Evolutionary conservation across 176 grass and related monocot species (phyloP), one percentile per base, ranked within the genome.

Genomic region (Phragmites australis): DNA sequence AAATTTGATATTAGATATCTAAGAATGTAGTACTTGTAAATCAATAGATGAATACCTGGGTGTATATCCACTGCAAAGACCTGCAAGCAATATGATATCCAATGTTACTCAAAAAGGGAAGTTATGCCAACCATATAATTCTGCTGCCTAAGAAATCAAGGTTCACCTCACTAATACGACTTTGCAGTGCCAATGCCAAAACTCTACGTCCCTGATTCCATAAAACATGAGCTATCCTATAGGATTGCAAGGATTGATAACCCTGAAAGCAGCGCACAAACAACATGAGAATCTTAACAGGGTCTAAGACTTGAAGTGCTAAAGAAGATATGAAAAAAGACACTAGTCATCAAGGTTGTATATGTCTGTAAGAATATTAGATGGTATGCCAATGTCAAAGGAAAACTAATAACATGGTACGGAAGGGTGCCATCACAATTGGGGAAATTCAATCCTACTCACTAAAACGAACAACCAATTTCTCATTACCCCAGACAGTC

Each of bases 1-100:
- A 12, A 68, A 18, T 6, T 60, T 76, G 42, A 49, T 18, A 41
- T 34, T 62, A 25, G 5, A n/a, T 25, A 53, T 62, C 31, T 44
- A 61, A 18, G 26, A 58, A 52, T 8, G 18, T 51, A 30, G n/a
- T 68, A 32, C 17, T 68, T 75, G 31, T 31, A 8, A 74, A 74
- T 67, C 17, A n/a, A 51, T 25, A 34, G 55, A 76, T 64, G 45
- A 78, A 55, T 98, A 95, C 96, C 96, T 86, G 96, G 96, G 78
- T 99, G 96, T 93, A 99, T 91, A 83, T 99, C 96, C 47, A 99
- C 92, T 79, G 92, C 96, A 88, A 99, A 99, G 70, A 95, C 96
- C 95, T 98, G 88, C 37, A 75, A 82, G 29, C 4, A 84, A 72
- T 61, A 60, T 60, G 23, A 88, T 8, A 45, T 25, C 37, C 68